Conservation (phyloP, 108 stramenopile genomes). For the Skeletonema potamos region DNA sequence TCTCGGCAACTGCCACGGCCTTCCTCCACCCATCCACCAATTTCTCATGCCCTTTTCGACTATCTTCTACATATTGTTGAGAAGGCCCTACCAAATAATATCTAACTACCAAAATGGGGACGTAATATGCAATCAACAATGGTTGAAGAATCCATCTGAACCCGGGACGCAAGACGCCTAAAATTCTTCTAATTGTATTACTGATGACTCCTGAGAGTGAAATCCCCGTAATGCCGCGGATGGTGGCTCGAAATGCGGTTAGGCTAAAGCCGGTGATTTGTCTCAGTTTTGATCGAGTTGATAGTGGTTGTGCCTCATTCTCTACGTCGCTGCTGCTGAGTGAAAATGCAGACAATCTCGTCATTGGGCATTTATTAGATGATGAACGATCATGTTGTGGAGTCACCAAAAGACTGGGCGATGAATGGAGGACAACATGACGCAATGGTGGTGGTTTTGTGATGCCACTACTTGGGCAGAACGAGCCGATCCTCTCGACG, state of each 20-base stretch:
- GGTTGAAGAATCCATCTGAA: slow-evolving; percentile 76
- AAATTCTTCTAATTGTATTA: background rate
- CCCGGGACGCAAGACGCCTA: slow-evolving; percentile 20
- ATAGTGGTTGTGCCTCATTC: background rate
- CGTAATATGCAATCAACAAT: slow-evolving; percentile 67
- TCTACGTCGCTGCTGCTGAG: background rate
- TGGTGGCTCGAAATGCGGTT: slow-evolving; percentile 60
- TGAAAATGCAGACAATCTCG: background rate
- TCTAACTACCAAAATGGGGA: slow-evolving; percentile 37
- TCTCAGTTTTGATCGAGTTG: slow-evolving; percentile 42
- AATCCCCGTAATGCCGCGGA: slow-evolving; percentile 60
- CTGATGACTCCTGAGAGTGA: slow-evolving; percentile 45
- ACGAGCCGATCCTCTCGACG: background rate
- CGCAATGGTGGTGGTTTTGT: background rate
- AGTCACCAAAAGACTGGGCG: background rate
- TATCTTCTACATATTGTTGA: slow-evolving; percentile 34
- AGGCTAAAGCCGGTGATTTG: slow-evolving; percentile 64
- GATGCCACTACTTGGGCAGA: background rate
- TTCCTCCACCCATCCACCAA: slow-evolving; percentile 58
- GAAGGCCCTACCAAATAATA: slow-evolving; percentile 32
- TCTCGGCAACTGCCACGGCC: slow-evolving; percentile 56
- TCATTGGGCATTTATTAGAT: background rate
- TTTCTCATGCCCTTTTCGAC: slow-evolving; percentile 43
- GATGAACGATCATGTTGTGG: background rate
- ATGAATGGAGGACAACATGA: background rate